Base-by-base conservation (phyloP, 2,329 filamentous ascomycete genomes). In the Clarireedia homoeocarpa region DNA sequence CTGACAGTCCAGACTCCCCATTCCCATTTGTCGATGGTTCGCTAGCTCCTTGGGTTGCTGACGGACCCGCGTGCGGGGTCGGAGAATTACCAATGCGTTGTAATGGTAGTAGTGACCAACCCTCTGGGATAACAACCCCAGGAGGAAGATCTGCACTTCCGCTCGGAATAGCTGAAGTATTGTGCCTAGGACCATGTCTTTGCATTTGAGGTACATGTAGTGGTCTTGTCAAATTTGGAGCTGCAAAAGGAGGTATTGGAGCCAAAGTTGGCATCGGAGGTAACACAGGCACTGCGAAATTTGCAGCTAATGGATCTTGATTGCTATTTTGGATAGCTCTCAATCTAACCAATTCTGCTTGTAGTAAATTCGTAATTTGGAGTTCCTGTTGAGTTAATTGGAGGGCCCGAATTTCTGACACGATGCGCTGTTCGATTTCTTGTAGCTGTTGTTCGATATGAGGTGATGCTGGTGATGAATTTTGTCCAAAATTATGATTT, bases 381-480 rank as follows among this genome's bases (percentile, higher is more conserved):
- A 91, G 68, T 67, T 94, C 87, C 36, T 85, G 79, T 51, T 87
- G 80, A 15, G 83, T 81, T 36, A 80, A 66, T 47, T 84, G 80
- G 17, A 92, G 73, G 44, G 73, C 74, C 48, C 80, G 76, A 36
- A 89, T 77, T 65, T 91, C 86, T 55, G 83, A 80, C 62, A 84
- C 76, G 24, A 94, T 76, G 53, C 87, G 81, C 54, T 84, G 79
- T 62, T 90, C 85, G 14, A 89, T 77, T 42, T 84, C 79, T 36
- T 79, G 74, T 36, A 94, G 72, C 55, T 89, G 82, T 14, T 74
- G 71, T 50, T 82, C 77, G 26, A 87, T 77, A 2, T 76, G 74
- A 45, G 56, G 53, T 60, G 58, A 52, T 61, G 44, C 54, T 59
- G 58, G 51, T 61, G 38, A 17, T 6, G 23, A 36, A 10, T 6